Conservation (phyloP, 2,329 filamentous ascomycete species). For the Coniochaeta sp. region DNA sequence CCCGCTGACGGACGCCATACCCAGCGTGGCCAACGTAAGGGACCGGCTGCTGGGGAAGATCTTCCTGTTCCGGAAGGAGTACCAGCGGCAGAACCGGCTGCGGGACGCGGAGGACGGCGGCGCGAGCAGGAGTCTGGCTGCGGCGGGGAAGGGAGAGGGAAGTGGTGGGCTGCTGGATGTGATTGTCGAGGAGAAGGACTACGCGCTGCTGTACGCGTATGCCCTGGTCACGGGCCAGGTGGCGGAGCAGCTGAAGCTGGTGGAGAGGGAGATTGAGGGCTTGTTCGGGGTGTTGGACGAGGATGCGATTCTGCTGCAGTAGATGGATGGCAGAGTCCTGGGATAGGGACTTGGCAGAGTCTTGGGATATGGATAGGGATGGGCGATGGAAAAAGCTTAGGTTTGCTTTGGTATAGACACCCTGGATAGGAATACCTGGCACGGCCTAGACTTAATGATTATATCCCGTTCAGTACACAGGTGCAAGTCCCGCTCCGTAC, state of each 20-base stretch:
- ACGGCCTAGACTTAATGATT: not conserved
- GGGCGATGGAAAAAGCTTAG: not conserved
- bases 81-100: conserved; percentile 24
- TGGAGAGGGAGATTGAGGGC: conserved; percentile 53
- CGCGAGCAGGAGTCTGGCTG: conserved; percentile 7
- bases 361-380: not conserved
- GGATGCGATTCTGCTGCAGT: conserved; percentile 51
- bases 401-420: not conserved
- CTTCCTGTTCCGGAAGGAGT: conserved; percentile 72
- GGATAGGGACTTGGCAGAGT: not conserved
- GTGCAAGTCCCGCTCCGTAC: not conserved
- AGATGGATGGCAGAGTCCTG: conserved; percentile 9
- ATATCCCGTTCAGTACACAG: not conserved
- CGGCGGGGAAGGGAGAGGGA: conserved; percentile 11
- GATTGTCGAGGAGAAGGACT: conserved; percentile 66
- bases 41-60: conserved; percentile 82
- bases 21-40: conserved; percentile 71
- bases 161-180: conserved; percentile 20
- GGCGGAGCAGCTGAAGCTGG: conserved; percentile 54
- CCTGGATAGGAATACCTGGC: not conserved
- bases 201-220: conserved; percentile 88
- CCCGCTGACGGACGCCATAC: conserved; percentile 81
- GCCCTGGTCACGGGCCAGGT: conserved; percentile 62
- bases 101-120: conserved; percentile 8
- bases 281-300: conserved; percentile 58